Conservation (phyloP, 2,329 filamentous ascomycete genomes). For the Parasarocladium wereldwijsianum region DNA sequence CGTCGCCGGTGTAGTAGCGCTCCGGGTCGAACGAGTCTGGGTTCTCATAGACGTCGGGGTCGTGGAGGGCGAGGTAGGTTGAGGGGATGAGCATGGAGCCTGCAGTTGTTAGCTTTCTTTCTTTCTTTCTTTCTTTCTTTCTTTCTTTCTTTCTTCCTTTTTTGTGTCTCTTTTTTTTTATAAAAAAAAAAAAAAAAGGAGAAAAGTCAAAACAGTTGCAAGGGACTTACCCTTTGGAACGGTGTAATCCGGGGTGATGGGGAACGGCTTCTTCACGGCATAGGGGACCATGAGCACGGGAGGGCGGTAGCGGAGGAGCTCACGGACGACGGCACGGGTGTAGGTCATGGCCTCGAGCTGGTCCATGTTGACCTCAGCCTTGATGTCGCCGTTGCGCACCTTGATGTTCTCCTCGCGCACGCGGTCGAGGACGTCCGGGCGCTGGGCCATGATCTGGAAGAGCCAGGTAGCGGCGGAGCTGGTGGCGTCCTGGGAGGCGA, state of each 20-base stretch:
- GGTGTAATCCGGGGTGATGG: slow-evolving; percentile 77
- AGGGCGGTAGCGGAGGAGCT: slow-evolving; percentile 84
- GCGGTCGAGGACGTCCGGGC: slow-evolving; percentile 80
- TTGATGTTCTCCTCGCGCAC: slow-evolving; percentile 81
- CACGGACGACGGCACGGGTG: slow-evolving; percentile 81
- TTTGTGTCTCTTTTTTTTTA: too few relatives aligned
- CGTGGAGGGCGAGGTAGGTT: slow-evolving; percentile 79
- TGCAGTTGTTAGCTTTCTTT: slow-evolving; percentile 12
- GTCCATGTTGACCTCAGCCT: slow-evolving; percentile 62
- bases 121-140: not conserved
- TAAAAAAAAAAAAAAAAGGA: not conserved
- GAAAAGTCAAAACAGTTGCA: not conserved
- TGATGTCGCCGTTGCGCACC: slow-evolving; percentile 58
- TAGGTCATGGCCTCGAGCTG: slow-evolving; percentile 79
- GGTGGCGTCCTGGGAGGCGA: slow-evolving; percentile 94
- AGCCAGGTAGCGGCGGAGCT: slow-evolving; percentile 89
- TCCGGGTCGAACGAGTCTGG: slow-evolving; percentile 84
- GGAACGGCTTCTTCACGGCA: slow-evolving; percentile 86
- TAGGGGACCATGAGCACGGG: slow-evolving; percentile 97
- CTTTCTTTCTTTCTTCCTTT: too few relatives aligned
- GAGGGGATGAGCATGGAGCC: slow-evolving; percentile 91
- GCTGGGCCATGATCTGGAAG: slow-evolving; percentile 86
- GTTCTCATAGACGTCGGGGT: slow-evolving; percentile 81
- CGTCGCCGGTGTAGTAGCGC: slow-evolving; percentile 79
- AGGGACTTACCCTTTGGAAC: slow-evolving; percentile 58